Evolutionary conservation across 345 rosid genomes (phyloP).

Genomic region (Gossypium thurberi): DNA sequence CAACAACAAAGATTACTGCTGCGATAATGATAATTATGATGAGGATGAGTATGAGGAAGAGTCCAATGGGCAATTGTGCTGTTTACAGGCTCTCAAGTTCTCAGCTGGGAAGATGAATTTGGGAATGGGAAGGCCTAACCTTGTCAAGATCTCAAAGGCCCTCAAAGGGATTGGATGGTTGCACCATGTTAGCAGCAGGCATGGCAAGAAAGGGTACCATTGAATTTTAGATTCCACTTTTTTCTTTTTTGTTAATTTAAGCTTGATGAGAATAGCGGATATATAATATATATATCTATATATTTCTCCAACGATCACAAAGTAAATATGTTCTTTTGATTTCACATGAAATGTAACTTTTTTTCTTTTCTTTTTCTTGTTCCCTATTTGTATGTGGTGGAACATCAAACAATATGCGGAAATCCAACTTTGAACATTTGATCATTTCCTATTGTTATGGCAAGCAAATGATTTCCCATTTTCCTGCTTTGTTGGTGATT

Average conservation of each 20-base stretch:
- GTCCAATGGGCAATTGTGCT: constrained; percentile 48
- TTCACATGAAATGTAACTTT: background rate
- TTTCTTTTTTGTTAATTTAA: background rate
- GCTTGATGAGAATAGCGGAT: constrained; percentile 4
- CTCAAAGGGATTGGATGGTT: constrained; percentile 70
- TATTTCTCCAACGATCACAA: constrained; percentile 14
- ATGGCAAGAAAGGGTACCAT: constrained; percentile 37
- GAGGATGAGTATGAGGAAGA: constrained; percentile 51
- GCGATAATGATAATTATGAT: constrained; percentile 24
- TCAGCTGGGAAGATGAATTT: constrained; percentile 86
- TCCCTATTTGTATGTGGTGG: background rate
- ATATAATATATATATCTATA: background rate
- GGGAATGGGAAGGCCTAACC: constrained; percentile 85
- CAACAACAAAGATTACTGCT: background rate
- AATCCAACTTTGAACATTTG: background rate
- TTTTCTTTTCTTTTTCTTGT: background rate
- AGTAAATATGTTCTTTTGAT: constrained; percentile 23
- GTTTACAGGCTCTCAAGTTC: constrained; percentile 81
- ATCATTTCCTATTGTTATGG: background rate
- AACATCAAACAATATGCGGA: background rate
- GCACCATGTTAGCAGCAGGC: constrained; percentile 49
- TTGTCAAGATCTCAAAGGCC: constrained; percentile 62
- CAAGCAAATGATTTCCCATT: background rate
- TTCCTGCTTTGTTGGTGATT: constrained; percentile 2
- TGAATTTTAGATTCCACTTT: background rate